Evolutionary conservation across 352 stramenopile genomes (phyloP), one percentile per base, ranked within the genome.

Genomic region (Globisporangium spiculum): DNA sequence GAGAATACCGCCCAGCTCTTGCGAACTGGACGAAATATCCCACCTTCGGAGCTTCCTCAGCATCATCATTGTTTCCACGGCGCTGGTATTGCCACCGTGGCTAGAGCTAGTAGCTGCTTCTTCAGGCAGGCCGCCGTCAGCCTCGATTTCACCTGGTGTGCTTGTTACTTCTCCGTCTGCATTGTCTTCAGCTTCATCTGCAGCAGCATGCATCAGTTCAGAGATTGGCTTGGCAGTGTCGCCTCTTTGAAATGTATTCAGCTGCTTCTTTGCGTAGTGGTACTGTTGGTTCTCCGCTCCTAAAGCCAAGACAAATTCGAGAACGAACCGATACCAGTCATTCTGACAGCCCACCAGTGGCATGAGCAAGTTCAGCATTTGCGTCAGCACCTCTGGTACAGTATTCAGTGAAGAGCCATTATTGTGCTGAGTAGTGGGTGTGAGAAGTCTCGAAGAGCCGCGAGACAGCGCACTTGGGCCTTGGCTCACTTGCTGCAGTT

Each of bases 321-420:
- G 61, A 4, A 77, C 20, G n/a, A 81, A 80, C 2, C 65, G 30
- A 36, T 75, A 52, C 76, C 76, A 83, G 9, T 76, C 67, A 22
- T 32, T 57, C 5, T 66, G 34, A n/a, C 30, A 30, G 4, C 22
- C 7, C 20, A 77, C 53, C 27, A 83, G 52, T 3, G 76, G 70
- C 56, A 67, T 66, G 41, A 73, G 56, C 5, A 62, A 12, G 2
- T 22, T 20, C 3, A 73, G 68, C 57, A 73, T 55, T 3, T 66
- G 58, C 41, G 63, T 64, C 10, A 79, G 24, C 22, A 72, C 67
- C 41, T 68, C 73, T 8, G 66, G 34, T 9, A 60, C 63, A 0
- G 48, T 67, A 22, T 71, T 66, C n/a, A 75, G 75, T 7, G 57
- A 66, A 18, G n/a, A 52, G 0, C 9, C 50, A 20, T 26, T 53